Conservation (phyloP, 2,329 filamentous ascomycete species). For the Colletotrichum sp. region DNA sequence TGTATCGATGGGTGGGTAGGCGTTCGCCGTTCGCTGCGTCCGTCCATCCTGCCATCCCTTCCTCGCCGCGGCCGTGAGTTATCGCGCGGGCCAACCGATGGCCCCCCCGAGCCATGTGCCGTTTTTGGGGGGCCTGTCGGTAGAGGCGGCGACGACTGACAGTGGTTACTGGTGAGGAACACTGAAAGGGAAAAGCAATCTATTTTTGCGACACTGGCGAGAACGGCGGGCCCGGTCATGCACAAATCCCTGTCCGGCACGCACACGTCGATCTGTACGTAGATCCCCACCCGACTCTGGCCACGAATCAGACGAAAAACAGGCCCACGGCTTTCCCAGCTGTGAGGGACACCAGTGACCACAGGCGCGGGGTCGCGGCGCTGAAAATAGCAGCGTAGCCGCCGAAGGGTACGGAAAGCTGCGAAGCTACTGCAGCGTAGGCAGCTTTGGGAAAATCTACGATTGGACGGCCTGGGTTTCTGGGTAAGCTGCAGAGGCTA, state of each 20-base stretch:
- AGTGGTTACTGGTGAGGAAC: background rate
- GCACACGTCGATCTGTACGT: conserved; percentile 9
- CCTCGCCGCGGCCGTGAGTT: background rate
- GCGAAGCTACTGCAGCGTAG: conserved; percentile 1
- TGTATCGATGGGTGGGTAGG: background rate
- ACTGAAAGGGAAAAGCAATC: background rate
- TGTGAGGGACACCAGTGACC: background rate
- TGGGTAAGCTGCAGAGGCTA: background rate
- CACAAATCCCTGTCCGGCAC: conserved; percentile 5
- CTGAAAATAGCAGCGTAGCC: conserved; percentile 21
- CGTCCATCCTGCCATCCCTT: background rate
- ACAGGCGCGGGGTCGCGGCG: background rate
- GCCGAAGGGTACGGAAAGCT: background rate
- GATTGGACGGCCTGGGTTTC: conserved; percentile 1
- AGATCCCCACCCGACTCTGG: background rate
- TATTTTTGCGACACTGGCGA: conserved; percentile 20
- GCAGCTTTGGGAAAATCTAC: conserved; percentile 2
- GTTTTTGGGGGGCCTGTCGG: background rate
- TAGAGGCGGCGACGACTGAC: background rate
- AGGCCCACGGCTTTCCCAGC: background rate
- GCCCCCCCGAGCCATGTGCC: background rate
- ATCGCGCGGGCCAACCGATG: background rate
- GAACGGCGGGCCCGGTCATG: background rate
- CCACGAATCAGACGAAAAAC: background rate
- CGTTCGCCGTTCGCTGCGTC: background rate